Conservation (phyloP, 306 rosid species). For the Malus sieversii region DNA sequence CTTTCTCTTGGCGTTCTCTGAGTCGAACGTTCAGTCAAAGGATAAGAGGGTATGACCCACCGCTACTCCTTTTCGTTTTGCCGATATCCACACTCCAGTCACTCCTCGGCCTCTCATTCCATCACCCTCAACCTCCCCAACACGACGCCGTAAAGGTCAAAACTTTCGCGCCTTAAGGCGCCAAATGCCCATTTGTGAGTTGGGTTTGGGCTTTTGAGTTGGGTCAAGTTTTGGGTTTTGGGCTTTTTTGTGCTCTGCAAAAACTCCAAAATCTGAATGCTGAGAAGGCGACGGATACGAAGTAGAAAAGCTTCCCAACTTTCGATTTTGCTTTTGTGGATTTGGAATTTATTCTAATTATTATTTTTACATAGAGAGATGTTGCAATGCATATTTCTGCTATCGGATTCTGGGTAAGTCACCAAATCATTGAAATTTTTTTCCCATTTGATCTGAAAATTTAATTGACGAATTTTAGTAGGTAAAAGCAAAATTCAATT, state of each 20-base stretch:
- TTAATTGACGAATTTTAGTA: slow-evolving; percentile 5
- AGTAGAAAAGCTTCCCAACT: background rate
- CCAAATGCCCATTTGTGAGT: background rate
- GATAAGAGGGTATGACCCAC: slow-evolving; percentile 66
- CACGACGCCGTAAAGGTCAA: background rate
- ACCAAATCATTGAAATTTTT: background rate
- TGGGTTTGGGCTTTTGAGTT: background rate
- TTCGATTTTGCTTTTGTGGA: background rate
- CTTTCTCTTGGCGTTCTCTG: slow-evolving; percentile 24
- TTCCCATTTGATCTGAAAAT: background rate
- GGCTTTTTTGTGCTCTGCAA: background rate
- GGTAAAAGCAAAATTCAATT: background rate
- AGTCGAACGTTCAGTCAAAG: slow-evolving; percentile 16
- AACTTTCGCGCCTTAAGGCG: background rate
- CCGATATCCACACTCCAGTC: background rate
- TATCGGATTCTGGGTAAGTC: slow-evolving; percentile 88
- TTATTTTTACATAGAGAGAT: no score
- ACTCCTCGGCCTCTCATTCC: slow-evolving; percentile 47
- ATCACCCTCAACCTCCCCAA: background rate
- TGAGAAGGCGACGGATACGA: background rate
- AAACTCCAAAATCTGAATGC: background rate
- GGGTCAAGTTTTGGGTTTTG: background rate
- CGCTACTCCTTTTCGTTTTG: background rate
- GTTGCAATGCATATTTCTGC: slow-evolving; percentile 96
- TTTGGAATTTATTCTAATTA: no score